Evolutionary conservation across 768 basidiomycete genomes (phyloP).

Genomic region (Pholiota microspora): DNA sequence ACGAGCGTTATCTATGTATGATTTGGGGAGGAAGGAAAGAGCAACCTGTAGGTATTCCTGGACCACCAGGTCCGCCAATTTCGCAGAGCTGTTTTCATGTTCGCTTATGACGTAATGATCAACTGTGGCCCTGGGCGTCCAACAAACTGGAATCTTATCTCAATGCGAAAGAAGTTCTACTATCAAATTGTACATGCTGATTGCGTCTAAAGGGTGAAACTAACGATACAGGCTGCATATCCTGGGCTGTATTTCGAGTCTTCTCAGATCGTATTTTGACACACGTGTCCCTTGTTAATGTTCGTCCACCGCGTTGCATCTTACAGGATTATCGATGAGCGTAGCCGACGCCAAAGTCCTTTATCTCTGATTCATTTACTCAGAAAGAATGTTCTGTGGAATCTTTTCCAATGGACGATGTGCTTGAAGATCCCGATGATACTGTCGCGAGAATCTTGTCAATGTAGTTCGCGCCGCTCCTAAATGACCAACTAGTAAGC

Average conservation of each 20-base stretch:
- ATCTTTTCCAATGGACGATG: slow-evolving; percentile 79
- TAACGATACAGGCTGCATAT: no score
- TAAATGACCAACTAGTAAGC: slow-evolving; percentile 21
- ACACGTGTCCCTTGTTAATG: slow-evolving; percentile 4
- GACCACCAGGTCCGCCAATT: neutral
- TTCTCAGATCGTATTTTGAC: neutral
- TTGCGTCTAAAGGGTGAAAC: no score
- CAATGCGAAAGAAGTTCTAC: no score
- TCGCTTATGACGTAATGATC: slow-evolving; percentile 3
- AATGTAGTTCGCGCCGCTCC: slow-evolving; percentile 91
- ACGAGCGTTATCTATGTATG: slow-evolving; percentile 10
- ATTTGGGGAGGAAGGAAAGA: neutral
- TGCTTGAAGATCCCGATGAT: slow-evolving; percentile 86
- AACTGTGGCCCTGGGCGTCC: no score
- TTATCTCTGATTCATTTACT: slow-evolving; percentile 9
- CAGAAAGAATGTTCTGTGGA: slow-evolving; percentile 90
- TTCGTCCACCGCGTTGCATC: neutral
- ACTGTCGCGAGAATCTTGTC: slow-evolving; percentile 83
- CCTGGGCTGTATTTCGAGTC: no score
- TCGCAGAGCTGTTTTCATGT: neutral
- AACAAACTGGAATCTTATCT: no score
- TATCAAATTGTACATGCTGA: no score
- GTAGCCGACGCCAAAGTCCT: slow-evolving; percentile 6
- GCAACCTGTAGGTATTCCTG: neutral
- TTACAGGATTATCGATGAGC: slow-evolving; percentile 1